Evolutionary conservation across 2,329 filamentous ascomycete genomes (phyloP).

Genomic region (Pseudogymnoascus sp.): DNA sequence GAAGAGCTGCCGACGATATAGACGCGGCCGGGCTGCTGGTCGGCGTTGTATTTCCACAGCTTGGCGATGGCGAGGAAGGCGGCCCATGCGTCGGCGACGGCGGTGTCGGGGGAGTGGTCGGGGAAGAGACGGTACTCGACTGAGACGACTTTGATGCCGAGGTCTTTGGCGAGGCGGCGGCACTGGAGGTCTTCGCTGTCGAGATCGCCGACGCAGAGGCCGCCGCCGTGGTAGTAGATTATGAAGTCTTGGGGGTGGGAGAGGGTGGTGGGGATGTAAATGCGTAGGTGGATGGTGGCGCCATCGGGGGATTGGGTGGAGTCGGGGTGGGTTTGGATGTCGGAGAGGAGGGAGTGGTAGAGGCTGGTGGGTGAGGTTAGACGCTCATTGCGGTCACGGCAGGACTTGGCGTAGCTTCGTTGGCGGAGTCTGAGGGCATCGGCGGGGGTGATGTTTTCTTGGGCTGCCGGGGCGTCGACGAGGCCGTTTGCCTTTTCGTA

Average conservation of each 20-base stretch:
- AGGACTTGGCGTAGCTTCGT: conserved; percentile 34
- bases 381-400: conserved; percentile 30
- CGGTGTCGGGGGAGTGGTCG: conserved; percentile 30
- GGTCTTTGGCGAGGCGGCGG: conserved; percentile 32
- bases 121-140: conserved; percentile 38
- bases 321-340: conserved; percentile 23
- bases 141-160: conserved; percentile 33
- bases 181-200: conserved; percentile 43
- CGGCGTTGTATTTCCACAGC: not conserved
- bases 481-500: conserved; percentile 30
- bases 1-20: conserved; percentile 40
- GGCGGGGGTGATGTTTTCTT: conserved; percentile 19
- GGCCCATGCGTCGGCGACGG: conserved; percentile 4
- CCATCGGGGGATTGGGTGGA: conserved; percentile 5
- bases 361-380: conserved; percentile 29
- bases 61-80: conserved; percentile 21
- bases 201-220: conserved; percentile 39
- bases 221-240: conserved; percentile 43
- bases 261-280: conserved; percentile 14
- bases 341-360: conserved; percentile 32
- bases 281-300: conserved; percentile 16
- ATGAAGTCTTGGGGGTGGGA: conserved; percentile 23
- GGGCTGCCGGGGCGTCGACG: conserved; percentile 21
- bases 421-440: conserved; percentile 27
- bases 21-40: conserved; percentile 24